Percentiles rank a stretch among this genome's conserved stretches.
phyloP scores from a whole-genome alignment of 139 green algal genomes.

The Chlorella sp. region DNA sequence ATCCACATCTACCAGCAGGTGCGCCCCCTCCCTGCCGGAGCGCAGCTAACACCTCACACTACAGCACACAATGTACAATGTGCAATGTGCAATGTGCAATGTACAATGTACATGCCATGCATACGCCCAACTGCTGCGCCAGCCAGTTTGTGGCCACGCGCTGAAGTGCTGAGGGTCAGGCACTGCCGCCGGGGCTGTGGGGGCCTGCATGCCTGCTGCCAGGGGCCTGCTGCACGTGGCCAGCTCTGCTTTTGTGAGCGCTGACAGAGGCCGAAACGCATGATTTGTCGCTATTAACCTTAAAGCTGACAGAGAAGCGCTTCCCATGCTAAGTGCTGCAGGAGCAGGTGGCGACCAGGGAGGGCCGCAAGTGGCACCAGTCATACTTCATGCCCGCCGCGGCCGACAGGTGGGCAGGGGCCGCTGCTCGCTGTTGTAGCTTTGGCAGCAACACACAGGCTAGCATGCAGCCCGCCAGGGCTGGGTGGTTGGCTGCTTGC shows the following conservation, averaged over 20 bases:
- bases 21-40: too few relatives aligned
- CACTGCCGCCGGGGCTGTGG: background rate
- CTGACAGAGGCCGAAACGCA: background rate
- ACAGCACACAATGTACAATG: too few relatives aligned
- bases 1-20: constrained; percentile 29
- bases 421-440: too few relatives aligned
- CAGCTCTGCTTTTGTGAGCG: background rate
- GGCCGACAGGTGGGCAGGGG: constrained; percentile 33
- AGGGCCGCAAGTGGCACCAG: constrained; percentile 30
- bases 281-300: too few relatives aligned
- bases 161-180: background rate
- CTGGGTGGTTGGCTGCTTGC: background rate
- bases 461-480: background rate
- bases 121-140: too few relatives aligned
- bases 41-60: too few relatives aligned
- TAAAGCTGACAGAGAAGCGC: background rate
- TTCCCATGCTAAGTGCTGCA: background rate
- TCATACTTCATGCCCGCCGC: constrained; percentile 41
- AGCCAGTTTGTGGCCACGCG: too few relatives aligned
- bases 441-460: background rate
- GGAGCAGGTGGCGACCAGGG: constrained; percentile 10
- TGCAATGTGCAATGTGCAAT: too few relatives aligned
- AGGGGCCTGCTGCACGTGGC: background rate
- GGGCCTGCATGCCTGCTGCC: background rate
- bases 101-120: too few relatives aligned